phyloP scores from a whole-genome alignment of 2,329 filamentous ascomycete species.

The Talaromyces albobiverticillius region DNA sequence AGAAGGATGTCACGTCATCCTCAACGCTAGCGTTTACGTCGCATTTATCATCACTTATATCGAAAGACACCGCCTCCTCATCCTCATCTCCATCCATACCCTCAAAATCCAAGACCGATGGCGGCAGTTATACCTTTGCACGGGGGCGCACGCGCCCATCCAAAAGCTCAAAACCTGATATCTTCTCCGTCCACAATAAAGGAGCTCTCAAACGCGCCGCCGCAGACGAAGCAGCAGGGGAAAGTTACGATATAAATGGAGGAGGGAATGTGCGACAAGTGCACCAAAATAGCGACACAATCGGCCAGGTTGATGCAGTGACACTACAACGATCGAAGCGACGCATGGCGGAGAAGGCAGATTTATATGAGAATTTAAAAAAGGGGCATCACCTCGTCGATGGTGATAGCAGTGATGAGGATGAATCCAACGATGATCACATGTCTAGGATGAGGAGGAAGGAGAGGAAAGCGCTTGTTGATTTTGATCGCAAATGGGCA shows the following conservation, averaged over 20 bases:
- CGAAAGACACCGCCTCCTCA: conserved; percentile 47
- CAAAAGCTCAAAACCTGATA: conserved; percentile 59
- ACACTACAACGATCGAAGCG: conserved; percentile 66
- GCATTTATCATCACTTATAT: conserved; percentile 78
- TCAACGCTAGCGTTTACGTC: conserved; percentile 82
- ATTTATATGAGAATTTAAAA: conserved; percentile 85
- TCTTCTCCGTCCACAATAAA: conserved; percentile 67
- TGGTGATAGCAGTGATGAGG: conserved; percentile 32
- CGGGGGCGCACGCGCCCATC: conserved; percentile 41
- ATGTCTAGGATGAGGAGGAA: conserved; percentile 59
- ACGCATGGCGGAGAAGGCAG: conserved; percentile 86
- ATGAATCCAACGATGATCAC: conserved; percentile 36
- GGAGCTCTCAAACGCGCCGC: conserved; percentile 62
- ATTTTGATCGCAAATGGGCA: conserved; percentile 96
- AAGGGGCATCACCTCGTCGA: conserved; percentile 72
- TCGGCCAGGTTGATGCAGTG: conserved; percentile 58
- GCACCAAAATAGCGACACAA: conserved; percentile 59
- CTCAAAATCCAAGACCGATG: not conserved
- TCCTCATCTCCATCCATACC: not conserved
- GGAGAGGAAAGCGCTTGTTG: conserved; percentile 62
- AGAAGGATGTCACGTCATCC: conserved; percentile 66
- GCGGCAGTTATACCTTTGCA: conserved; percentile 34
- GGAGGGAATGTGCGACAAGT: conserved; percentile 55
- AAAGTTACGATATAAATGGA: conserved; percentile 37
- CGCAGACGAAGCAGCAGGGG: conserved; percentile 55